These are phyloP conservation scores for Allodekkera sacchari DNA, from an alignment of 805 yeast genomes.

Conservation along the genomic window DNA sequence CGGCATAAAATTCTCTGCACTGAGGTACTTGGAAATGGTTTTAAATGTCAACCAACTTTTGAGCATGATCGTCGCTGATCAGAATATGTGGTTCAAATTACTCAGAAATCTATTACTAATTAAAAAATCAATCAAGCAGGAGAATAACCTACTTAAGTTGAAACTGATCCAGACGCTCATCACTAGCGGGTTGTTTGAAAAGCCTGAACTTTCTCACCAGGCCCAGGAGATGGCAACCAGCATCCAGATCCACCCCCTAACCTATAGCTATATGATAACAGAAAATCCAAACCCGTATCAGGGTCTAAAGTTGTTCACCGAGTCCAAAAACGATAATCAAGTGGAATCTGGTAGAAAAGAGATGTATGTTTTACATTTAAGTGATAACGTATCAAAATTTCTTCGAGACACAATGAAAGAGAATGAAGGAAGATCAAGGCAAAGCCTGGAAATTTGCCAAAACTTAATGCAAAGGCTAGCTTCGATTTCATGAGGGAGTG, in stretches of 20 bases:
- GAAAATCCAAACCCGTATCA: conserved; percentile 54
- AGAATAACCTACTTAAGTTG: conserved; percentile 17
- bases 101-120: conserved; percentile 60
- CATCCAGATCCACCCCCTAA: conserved; percentile 35
- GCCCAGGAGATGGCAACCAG: conserved; percentile 6
- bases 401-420: no score
- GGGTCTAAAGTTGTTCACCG: conserved; percentile 47
- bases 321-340: conserved; percentile 1
- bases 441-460: conserved; percentile 3
- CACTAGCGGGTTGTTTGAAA: conserved; percentile 16
- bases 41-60: conserved; percentile 31
- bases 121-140: conserved; percentile 60
- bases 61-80: conserved; percentile 46
- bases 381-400: no score
- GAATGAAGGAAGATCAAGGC: no score
- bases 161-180: conserved; percentile 26
- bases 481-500: conserved; percentile 1
- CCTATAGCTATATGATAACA: conserved; percentile 47
- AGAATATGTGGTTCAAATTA: conserved; percentile 62
- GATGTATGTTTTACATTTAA: no score
- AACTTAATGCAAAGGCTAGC: no score
- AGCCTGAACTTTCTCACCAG: conserved; percentile 4
- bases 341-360: conserved; percentile 3
- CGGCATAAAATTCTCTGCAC: conserved; percentile 66
- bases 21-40: conserved; percentile 54